Evolutionary conservation across 139 green algal genomes (phyloP).

Genomic region (Picochlorum sp.): DNA sequence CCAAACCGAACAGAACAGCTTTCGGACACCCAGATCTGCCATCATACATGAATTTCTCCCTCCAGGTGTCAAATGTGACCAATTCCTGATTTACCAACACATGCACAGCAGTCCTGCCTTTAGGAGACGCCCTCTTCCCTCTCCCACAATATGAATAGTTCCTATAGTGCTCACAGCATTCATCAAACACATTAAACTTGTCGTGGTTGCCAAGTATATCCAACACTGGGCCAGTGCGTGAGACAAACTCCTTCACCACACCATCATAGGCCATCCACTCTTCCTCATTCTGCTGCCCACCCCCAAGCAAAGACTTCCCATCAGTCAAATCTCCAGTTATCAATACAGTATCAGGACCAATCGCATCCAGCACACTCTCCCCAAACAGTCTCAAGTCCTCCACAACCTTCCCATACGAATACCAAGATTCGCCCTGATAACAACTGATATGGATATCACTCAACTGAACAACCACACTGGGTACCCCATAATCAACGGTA

Average conservation of each 20-base stretch:
- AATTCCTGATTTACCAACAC: too few species aligned
- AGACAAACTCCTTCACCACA: slow-evolving; percentile 12
- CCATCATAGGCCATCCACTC: slow-evolving; percentile 38
- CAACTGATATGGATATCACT: too few species aligned
- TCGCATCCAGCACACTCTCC: slow-evolving; percentile 10
- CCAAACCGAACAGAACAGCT: slow-evolving; percentile 45
- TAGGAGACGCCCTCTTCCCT: too few species aligned
- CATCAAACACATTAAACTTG: slow-evolving; percentile 43
- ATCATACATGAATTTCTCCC: slow-evolving; percentile 8
- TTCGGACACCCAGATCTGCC: slow-evolving; percentile 20
- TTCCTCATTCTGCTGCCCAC: slow-evolving; percentile 27
- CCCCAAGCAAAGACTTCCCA: slow-evolving; percentile 31
- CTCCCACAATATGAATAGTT: too few species aligned
- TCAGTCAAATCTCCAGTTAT: slow-evolving; percentile 55
- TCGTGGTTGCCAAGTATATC: slow-evolving; percentile 70
- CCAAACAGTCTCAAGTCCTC: slow-evolving; percentile 36
- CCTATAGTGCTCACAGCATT: too few species aligned
- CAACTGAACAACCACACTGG: slow-evolving; percentile 12
- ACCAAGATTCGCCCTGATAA: slow-evolving; percentile 14
- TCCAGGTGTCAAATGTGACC: too few species aligned
- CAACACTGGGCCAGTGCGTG: slow-evolving; percentile 17
- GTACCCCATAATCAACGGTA: background rate
- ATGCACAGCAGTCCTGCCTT: too few species aligned
- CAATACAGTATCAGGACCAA: slow-evolving; percentile 26
- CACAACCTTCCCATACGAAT: slow-evolving; percentile 35